Base-by-base conservation (phyloP, 148 eudicot genomes). In the Cornus kousa region DNA sequence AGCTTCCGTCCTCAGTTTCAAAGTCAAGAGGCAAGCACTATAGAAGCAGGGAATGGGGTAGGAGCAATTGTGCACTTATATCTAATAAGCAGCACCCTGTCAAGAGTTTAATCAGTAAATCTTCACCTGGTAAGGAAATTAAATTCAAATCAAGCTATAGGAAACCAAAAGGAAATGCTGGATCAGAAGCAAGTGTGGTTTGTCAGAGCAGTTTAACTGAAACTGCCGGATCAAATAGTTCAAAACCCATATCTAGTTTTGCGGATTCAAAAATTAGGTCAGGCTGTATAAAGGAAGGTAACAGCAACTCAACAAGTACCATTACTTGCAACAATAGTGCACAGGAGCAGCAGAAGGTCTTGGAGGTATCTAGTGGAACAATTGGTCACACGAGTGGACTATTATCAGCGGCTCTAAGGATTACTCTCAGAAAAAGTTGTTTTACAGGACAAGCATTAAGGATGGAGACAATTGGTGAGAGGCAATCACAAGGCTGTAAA, bases 1-100 rank as follows among this genome's bases (percentile, higher is more conserved):
- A 87, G 69, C 83, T 91, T 74, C 92, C 91, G 68, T 23, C 87
- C 35, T 88, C 92, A 10, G 91, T 91, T 23, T 91, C 91, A 73
- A 84, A 71, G 71, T 89, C 91, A 39, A 87, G 95, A 84, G 91
- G 95, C 79, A 91, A 80, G 81, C 64, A 80, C 74, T 85, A 82
- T 60, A 88, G 70, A 80, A 81, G 77, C 76, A 87, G 73, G 75
- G 68, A 77, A 22, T 71, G 85, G 87, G 81, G 33, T 20, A 73
- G 77, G 8, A 71, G 60, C 46, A 76, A 69, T 68, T 67, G 66
- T 20, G 68, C 23, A 55, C 39, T 79, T 62, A 68, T 75, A 76
- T 17, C 73, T 13, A 76, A 60, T 74, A 81, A 84, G 81, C 57
- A 57, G 28, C 87, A 87, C 70, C 88, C 86, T 8, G 78, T 85